Conservation (phyloP, 352 stramenopile species). For the Globisporangium camurandrum region DNA sequence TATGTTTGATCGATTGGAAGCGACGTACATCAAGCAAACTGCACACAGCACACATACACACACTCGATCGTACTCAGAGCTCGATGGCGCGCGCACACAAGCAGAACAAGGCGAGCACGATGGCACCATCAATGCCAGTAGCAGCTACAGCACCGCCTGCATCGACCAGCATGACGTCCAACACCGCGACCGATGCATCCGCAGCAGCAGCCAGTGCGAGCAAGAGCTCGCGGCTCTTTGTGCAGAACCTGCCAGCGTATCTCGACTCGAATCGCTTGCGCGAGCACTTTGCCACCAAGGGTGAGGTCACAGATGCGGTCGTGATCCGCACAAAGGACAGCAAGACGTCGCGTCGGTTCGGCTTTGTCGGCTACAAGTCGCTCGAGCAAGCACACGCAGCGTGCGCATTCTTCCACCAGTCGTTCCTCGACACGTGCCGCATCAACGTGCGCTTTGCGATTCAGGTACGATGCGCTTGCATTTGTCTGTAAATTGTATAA, state of each 20-base stretch:
- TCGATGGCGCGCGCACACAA: neutral
- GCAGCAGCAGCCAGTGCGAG: neutral
- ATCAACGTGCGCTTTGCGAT: constrained; percentile 82
- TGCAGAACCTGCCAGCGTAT: constrained; percentile 78
- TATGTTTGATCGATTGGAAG: no score
- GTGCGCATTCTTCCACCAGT: constrained; percentile 68
- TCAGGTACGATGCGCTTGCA: constrained; percentile 22
- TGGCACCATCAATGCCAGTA: constrained; percentile 2
- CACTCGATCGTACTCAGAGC: neutral
- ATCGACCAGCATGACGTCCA: no score
- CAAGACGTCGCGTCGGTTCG: constrained; percentile 74
- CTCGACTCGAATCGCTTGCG: constrained; percentile 66
- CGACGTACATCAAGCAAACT: neutral
- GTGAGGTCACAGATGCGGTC: constrained; percentile 85
- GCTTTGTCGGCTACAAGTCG: constrained; percentile 81
- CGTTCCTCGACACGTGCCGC: constrained; percentile 88
- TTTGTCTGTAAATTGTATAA: neutral
- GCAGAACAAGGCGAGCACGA: neutral
- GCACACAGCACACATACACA: no score
- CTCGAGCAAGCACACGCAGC: constrained; percentile 46
- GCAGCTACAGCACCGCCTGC: neutral
- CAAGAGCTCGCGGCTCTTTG: constrained; percentile 54
- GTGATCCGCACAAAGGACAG: constrained; percentile 88
- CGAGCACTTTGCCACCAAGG: constrained; percentile 67
- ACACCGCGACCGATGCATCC: neutral